Conservation (phyloP, 2,329 filamentous ascomycete species). For the Dactylonectria estremocensis region DNA sequence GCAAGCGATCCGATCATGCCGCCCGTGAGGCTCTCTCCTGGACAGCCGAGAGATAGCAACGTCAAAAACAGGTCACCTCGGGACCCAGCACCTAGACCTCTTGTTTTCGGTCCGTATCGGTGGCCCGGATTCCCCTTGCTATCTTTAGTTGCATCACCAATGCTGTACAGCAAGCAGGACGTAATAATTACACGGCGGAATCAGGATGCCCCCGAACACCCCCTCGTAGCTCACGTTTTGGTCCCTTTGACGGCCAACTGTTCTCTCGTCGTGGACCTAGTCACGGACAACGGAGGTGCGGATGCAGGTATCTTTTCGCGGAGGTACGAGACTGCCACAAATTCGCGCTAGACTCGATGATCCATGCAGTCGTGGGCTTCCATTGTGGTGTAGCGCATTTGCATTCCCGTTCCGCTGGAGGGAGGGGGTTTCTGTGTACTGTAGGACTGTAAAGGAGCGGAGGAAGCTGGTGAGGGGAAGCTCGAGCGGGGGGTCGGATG, state of each 20-base stretch:
- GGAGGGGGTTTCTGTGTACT: not conserved
- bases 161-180: not conserved
- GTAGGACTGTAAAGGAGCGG: not conserved
- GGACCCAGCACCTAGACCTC: not conserved
- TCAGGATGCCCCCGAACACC: constrained; percentile 10
- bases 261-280: constrained; percentile 15
- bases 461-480: constrained; percentile 42
- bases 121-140: constrained; percentile 19
- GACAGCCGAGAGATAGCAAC: not conserved
- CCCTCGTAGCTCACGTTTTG: constrained; percentile 3
- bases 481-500: constrained; percentile 36
- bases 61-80: constrained; percentile 23
- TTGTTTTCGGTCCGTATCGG: not conserved
- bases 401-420: constrained; percentile 22
- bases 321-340: constrained; percentile 40
- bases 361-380: constrained; percentile 22
- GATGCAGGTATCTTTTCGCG: constrained; percentile 44
- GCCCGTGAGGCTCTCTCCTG: constrained; percentile 7
- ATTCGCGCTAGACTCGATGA: constrained; percentile 39
- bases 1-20: constrained; percentile 22
- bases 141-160: constrained; percentile 19
- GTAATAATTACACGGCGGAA: constrained; percentile 15
- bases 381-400: not conserved
- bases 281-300: constrained; percentile 34
- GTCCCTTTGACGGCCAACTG: constrained; percentile 14